phyloP scores from a whole-genome alignment of 148 eudicot genomes.

The Mesembryanthemum crystallinum region DNA sequence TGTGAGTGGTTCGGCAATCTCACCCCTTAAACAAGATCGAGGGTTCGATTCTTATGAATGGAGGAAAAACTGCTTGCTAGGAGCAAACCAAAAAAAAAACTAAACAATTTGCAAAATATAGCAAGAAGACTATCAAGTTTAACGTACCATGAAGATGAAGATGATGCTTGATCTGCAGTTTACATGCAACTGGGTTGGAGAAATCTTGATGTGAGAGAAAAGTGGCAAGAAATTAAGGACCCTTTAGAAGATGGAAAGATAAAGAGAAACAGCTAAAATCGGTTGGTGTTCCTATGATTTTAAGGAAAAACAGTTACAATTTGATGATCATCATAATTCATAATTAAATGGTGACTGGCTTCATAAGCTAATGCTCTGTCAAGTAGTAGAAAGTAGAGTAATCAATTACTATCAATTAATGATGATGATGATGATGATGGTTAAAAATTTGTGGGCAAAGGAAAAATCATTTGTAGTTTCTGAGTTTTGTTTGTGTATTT shows the following conservation, averaged over 20 bases:
- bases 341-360: conserved; percentile 24
- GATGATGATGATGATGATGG: neutral
- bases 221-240: neutral
- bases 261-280: neutral
- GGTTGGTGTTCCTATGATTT: conserved; percentile 1
- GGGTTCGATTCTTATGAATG: too few species aligned
- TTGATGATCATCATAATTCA: too few species aligned
- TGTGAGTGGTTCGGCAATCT: too few species aligned
- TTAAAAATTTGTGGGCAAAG: neutral
- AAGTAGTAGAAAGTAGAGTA: neutral
- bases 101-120: neutral
- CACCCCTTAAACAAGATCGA: too few species aligned
- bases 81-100: too few species aligned
- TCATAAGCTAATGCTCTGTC: conserved; percentile 27
- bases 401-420: neutral
- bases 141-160: conserved; percentile 11
- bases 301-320: neutral
- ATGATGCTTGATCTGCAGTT: neutral
- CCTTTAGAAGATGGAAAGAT: neutral
- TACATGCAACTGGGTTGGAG: neutral
- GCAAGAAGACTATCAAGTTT: too few species aligned
- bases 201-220: neutral
- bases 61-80: too few species aligned
- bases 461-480: neutral
- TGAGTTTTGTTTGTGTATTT: neutral